Conservation (phyloP, 2,329 filamentous ascomycete species). For the Hypoxylon sp. region DNA sequence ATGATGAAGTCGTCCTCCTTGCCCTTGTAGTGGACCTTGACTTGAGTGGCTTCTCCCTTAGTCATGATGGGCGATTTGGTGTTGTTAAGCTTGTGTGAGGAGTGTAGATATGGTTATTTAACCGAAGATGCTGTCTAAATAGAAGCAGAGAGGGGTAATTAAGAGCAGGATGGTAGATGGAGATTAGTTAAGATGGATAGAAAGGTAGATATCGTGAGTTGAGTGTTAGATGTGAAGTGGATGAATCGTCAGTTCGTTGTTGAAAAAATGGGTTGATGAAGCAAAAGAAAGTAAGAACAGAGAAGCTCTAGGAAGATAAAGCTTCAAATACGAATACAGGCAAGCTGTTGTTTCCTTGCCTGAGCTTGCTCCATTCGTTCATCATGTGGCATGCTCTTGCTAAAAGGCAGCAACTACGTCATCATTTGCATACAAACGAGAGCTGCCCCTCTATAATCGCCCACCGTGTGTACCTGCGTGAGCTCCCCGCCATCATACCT, state of each 20-base stretch:
- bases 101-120: slow-evolving; percentile 4
- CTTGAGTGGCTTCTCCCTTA: slow-evolving; percentile 73
- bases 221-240: not conserved
- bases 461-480: slow-evolving; percentile 34
- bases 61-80: slow-evolving; percentile 63
- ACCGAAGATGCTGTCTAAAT: slow-evolving; percentile 4
- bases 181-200: not conserved
- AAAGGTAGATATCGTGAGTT: not conserved
- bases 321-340: slow-evolving; percentile 34
- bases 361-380: slow-evolving; percentile 30
- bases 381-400: slow-evolving; percentile 34
- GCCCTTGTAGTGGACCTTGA: slow-evolving; percentile 90
- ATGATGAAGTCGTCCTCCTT: slow-evolving; percentile 65
- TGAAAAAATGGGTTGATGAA: slow-evolving; percentile 10
- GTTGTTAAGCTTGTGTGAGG: slow-evolving; percentile 50
- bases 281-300: slow-evolving; percentile 8
- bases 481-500: slow-evolving; percentile 27
- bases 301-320: slow-evolving; percentile 19
- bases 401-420: slow-evolving; percentile 33
- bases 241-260: too few relatives aligned
- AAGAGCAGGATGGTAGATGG: not conserved
- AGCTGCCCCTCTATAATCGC: slow-evolving; percentile 18
- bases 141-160: too few relatives aligned
- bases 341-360: slow-evolving; percentile 29
- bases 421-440: slow-evolving; percentile 29